These are phyloP conservation scores for Lichenothelia convexa DNA, from an alignment of 495 filamentous ascomycete species.

Conservation along the genomic window DNA sequence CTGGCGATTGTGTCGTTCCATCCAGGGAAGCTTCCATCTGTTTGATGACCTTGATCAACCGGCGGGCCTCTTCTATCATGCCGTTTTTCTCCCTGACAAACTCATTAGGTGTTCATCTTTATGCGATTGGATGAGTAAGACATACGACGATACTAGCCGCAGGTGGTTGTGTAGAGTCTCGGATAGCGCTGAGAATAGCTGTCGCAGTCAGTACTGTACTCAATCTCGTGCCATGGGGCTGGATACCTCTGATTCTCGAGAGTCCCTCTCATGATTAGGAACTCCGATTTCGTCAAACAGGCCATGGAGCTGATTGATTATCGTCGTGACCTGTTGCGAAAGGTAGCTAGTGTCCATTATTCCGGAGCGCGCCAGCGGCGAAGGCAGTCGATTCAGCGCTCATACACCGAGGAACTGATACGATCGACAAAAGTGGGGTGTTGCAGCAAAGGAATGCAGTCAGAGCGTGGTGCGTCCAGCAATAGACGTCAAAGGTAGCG, in stretches of 20 bases:
- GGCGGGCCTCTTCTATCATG: conserved; percentile 71
- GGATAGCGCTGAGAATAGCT: conserved; percentile 78
- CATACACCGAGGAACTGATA: too few relatives aligned
- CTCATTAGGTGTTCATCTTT: neutral
- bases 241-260: conserved; percentile 66
- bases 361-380: conserved; percentile 9
- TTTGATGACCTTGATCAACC: conserved; percentile 62
- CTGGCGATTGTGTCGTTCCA: conserved; percentile 48
- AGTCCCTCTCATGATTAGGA: conserved; percentile 70
- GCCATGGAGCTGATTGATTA: conserved; percentile 74
- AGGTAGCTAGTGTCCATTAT: conserved; percentile 80
- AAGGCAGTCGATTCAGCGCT: conserved; percentile 4
- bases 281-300: conserved; percentile 96
- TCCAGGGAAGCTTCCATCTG: conserved; percentile 89
- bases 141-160: conserved; percentile 50
- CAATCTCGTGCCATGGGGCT: neutral
- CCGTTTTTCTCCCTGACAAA: conserved; percentile 62
- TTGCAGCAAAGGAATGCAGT: neutral
- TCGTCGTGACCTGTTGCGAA: conserved; percentile 82
- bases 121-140: neutral
- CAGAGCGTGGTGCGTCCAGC: too few relatives aligned
- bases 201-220: conserved; percentile 1
- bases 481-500: too few relatives aligned
- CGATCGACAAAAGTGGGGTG: neutral
- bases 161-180: conserved; percentile 76